Evolutionary conservation across 2,329 filamentous ascomycete species (phyloP).

Genomic region (Myriosclerotinia scirpicola): DNA sequence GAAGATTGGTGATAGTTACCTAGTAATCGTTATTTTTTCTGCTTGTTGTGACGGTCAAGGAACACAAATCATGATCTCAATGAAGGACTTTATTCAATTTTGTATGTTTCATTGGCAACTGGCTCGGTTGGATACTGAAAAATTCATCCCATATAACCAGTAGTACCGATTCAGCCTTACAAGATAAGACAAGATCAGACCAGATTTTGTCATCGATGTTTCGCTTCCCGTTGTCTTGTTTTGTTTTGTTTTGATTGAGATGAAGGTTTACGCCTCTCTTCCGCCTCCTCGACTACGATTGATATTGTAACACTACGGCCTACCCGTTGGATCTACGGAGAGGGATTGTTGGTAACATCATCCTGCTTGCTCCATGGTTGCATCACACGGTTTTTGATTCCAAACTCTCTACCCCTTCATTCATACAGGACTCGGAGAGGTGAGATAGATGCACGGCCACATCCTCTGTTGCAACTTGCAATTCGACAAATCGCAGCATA

Average conservation of each 20-base stretch:
- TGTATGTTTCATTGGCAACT: constrained; percentile 6
- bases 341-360: constrained; percentile 2
- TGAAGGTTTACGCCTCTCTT: not conserved
- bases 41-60: not conserved
- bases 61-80: not conserved
- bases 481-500: not conserved
- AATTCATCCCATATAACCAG: not conserved
- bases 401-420: not conserved
- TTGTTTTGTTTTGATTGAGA: not conserved
- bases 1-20: not conserved
- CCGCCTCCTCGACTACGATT: no score
- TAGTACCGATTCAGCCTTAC: constrained; percentile 19
- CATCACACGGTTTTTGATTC: not conserved
- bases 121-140: not conserved
- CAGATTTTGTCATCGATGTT: not conserved
- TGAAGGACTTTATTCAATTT: no score
- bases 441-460: not conserved
- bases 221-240: not conserved
- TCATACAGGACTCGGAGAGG: not conserved
- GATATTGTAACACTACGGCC: not conserved
- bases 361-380: constrained; percentile 2
- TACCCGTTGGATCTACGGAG: constrained; percentile 3
- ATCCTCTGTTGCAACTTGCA: not conserved
- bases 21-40: not conserved
- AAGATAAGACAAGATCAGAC: constrained; percentile 18